A percentile compares a stretch with the other conserved stretches of the same genome.
Conservation (phyloP, 352 stramenopile genomes). For the Phytophthora ramorum region DNA sequence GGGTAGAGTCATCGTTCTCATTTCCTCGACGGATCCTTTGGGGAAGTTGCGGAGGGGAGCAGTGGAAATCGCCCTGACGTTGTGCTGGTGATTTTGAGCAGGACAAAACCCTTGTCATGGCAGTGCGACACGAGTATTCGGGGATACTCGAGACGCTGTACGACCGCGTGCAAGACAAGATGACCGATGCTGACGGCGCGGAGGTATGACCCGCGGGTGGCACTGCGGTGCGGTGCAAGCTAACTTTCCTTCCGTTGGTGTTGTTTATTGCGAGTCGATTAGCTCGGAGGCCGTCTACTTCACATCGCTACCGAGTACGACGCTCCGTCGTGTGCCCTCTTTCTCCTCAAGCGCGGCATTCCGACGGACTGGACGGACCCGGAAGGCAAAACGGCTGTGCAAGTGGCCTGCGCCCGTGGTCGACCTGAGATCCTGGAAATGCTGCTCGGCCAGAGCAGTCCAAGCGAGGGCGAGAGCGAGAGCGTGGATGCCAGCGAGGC, state of each 20-base stretch:
- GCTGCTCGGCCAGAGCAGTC: constrained; percentile 3
- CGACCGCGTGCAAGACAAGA: constrained; percentile 14
- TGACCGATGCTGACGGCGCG: constrained; percentile 1
- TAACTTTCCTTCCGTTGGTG: neutral
- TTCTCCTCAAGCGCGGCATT: constrained; percentile 12
- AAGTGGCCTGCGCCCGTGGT: constrained; percentile 19
- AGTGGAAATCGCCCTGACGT: neutral
- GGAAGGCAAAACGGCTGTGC: constrained; percentile 14
- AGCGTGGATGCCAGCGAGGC: neutral
- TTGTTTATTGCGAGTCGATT: neutral
- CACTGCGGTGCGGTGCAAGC: neutral
- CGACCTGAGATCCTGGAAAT: constrained; percentile 23
- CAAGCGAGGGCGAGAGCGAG: neutral
- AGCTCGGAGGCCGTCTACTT: constrained; percentile 24
- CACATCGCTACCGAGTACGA: constrained; percentile 27
- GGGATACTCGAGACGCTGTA: constrained; percentile 26
- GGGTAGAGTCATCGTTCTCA: constrained; percentile 16
- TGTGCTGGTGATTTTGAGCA: neutral
- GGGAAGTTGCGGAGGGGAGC: neutral
- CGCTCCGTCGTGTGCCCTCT: constrained; percentile 17
- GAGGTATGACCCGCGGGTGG: constrained; percentile 6
- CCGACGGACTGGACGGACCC: constrained; percentile 17
- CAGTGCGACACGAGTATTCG: constrained; percentile 23
- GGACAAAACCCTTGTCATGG: constrained; percentile 33
- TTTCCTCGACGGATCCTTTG: neutral